Evolutionary conservation across 2,329 filamentous ascomycete species (phyloP).

Genomic region (Raffaelea ambrosiae): DNA sequence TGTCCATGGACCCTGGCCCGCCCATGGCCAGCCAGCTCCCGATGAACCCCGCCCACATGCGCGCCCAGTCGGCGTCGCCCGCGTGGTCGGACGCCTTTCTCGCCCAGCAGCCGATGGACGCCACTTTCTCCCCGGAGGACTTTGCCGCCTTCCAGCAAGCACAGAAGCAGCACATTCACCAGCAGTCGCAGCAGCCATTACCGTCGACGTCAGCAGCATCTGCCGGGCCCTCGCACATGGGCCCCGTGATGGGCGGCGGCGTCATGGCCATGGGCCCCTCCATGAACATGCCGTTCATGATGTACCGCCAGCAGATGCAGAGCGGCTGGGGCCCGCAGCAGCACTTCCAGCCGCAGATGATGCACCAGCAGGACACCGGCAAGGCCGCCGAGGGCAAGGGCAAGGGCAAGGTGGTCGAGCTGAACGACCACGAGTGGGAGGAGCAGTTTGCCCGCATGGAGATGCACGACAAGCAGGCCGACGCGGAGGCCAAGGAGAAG

Average conservation of each 20-base stretch:
- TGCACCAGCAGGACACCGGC: conserved; percentile 28
- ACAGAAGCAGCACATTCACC: conserved; percentile 34
- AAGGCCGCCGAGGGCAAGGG: conserved; percentile 37
- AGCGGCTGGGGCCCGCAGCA: conserved; percentile 31
- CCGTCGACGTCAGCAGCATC: conserved; percentile 48
- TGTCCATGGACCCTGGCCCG: conserved; percentile 40
- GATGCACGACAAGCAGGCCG: conserved; percentile 45
- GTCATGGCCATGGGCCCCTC: conserved; percentile 21
- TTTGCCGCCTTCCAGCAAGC: conserved; percentile 81
- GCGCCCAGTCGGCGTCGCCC: conserved; percentile 45
- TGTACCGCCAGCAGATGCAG: conserved; percentile 36
- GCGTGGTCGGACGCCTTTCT: conserved; percentile 45
- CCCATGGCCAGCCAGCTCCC: conserved; percentile 28
- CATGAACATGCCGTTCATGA: conserved; percentile 29
- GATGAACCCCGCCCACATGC: conserved; percentile 42
- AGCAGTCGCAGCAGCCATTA: not conserved
- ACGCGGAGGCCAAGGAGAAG: conserved; percentile 80
- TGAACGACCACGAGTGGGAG: conserved; percentile 93
- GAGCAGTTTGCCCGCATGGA: conserved; percentile 90
- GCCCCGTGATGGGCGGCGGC: conserved; percentile 20
- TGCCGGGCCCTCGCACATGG: conserved; percentile 42
- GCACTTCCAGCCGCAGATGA: conserved; percentile 25
- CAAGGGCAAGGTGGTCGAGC: conserved; percentile 85
- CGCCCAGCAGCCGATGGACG: conserved; percentile 60
- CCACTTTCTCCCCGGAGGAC: conserved; percentile 67